phyloP scores from a whole-genome alignment of 2,329 filamentous ascomycete species.

The Aspergillus sergii region DNA sequence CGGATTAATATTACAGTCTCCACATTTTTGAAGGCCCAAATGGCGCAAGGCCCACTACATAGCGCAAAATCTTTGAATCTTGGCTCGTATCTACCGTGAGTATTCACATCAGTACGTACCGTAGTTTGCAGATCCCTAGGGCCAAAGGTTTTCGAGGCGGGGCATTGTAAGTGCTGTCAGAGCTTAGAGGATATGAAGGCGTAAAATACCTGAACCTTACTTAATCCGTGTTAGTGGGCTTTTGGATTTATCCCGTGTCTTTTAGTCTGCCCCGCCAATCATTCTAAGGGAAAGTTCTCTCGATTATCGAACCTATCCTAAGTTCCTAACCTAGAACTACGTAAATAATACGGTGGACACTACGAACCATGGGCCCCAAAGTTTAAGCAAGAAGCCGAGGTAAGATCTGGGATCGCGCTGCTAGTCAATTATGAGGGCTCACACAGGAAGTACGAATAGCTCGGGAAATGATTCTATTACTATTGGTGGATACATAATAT shows the following conservation, averaged over 20 bases:
- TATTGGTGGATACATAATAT: neutral
- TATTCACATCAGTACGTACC: neutral
- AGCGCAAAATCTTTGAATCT: neutral
- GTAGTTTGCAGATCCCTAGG: neutral
- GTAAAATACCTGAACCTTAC: too few relatives aligned
- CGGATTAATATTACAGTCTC: neutral
- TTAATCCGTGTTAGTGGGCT: too few relatives aligned
- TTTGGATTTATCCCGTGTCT: too few relatives aligned
- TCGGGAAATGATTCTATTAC: neutral
- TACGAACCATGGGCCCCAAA: neutral
- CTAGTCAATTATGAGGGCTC: too few relatives aligned
- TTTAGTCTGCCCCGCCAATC: too few relatives aligned
- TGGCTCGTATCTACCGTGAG: neutral
- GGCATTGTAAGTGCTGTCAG: too few relatives aligned
- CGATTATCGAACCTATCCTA: neutral
- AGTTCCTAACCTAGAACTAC: neutral
- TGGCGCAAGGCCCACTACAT: neutral
- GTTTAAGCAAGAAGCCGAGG: neutral
- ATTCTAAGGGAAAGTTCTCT: too few relatives aligned
- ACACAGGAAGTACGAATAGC: neutral
- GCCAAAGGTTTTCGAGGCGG: too few relatives aligned
- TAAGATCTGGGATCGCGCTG: neutral
- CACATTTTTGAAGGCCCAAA: neutral
- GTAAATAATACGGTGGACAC: too few relatives aligned
- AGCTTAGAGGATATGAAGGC: too few relatives aligned